These are phyloP conservation scores for Diaporthe sp. DNA, from an alignment of 2,329 filamentous ascomycete species.

Conservation along the genomic window DNA sequence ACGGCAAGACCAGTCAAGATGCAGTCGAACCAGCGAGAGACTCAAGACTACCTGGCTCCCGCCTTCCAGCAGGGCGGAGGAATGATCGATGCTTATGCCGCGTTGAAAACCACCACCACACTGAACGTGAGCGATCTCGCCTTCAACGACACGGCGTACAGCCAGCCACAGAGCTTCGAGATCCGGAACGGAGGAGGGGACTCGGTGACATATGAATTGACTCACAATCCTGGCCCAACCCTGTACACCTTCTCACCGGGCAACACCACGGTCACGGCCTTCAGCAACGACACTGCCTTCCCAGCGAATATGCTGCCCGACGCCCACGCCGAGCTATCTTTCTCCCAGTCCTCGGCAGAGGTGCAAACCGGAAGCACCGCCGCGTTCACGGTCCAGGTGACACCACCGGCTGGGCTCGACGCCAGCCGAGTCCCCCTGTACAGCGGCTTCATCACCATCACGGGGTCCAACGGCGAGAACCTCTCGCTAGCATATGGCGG, in stretches of 20 bases:
- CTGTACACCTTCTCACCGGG: slow-evolving; percentile 23
- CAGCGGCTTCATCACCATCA: slow-evolving; percentile 57
- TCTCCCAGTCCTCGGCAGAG: slow-evolving; percentile 45
- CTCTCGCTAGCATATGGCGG: slow-evolving; percentile 57
- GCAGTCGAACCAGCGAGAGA: slow-evolving; percentile 29
- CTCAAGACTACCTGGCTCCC: slow-evolving; percentile 22
- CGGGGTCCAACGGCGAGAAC: slow-evolving; percentile 51
- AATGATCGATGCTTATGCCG: slow-evolving; percentile 31
- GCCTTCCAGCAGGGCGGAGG: slow-evolving; percentile 29
- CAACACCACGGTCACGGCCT: slow-evolving; percentile 29
- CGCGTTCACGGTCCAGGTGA: slow-evolving; percentile 47
- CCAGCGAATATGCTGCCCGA: slow-evolving; percentile 39
- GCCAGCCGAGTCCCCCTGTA: slow-evolving; percentile 54
- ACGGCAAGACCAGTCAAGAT: slow-evolving; percentile 34
- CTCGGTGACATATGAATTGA: slow-evolving; percentile 9
- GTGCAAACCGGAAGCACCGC: slow-evolving; percentile 43
- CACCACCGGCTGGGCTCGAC: slow-evolving; percentile 47
- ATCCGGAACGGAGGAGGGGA: slow-evolving; percentile 18
- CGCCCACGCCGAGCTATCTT: slow-evolving; percentile 38
- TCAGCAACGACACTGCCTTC: slow-evolving; percentile 34
- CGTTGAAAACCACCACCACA: slow-evolving; percentile 21
- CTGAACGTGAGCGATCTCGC: slow-evolving; percentile 30
- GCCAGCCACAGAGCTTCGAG: slow-evolving; percentile 17
- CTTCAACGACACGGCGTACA: slow-evolving; percentile 32
- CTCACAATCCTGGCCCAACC: slow-evolving; percentile 11